Evolutionary conservation across 2,329 filamentous ascomycete species (phyloP).

Genomic region (Berkeleyomyces basicola): DNA sequence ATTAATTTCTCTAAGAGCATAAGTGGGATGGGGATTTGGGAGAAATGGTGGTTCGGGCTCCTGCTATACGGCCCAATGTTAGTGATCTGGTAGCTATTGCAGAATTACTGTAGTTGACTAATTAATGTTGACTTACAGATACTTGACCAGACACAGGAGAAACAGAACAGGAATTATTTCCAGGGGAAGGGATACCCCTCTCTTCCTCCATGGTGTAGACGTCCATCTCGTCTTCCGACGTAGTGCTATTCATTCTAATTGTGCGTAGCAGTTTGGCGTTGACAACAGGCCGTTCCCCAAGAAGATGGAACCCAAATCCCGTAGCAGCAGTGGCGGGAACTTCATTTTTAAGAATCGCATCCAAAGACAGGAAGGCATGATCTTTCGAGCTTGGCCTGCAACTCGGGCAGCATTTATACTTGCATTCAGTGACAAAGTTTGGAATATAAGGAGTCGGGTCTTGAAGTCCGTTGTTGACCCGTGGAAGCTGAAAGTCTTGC

Average conservation of each 20-base stretch:
- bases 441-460: conserved; percentile 17
- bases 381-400: conserved; percentile 30
- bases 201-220: not conserved
- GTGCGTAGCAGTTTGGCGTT: conserved; percentile 20
- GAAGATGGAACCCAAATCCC: conserved; percentile 35
- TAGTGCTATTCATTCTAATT: not conserved
- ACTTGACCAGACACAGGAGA: too few relatives aligned
- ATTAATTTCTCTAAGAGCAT: not conserved
- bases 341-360: conserved; percentile 33
- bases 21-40: not conserved
- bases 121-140: too few relatives aligned
- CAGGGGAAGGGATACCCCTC: too few relatives aligned
- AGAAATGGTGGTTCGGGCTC: conserved; percentile 4
- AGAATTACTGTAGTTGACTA: too few relatives aligned
- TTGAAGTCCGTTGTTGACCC: conserved; percentile 11
- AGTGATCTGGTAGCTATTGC: not conserved
- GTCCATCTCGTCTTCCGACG: not conserved
- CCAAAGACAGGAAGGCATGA: conserved; percentile 32
- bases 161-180: too few relatives aligned
- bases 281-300: conserved; percentile 27
- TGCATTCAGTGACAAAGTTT: conserved; percentile 7
- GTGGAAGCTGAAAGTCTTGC: conserved; percentile 15
- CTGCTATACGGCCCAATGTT: not conserved
- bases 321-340: conserved; percentile 31
- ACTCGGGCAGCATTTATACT: conserved; percentile 23